Evolutionary conservation across 2,329 filamentous ascomycete genomes (phyloP), one percentile per base, ranked within the genome.

Genomic region (Beauveria sp.): DNA sequence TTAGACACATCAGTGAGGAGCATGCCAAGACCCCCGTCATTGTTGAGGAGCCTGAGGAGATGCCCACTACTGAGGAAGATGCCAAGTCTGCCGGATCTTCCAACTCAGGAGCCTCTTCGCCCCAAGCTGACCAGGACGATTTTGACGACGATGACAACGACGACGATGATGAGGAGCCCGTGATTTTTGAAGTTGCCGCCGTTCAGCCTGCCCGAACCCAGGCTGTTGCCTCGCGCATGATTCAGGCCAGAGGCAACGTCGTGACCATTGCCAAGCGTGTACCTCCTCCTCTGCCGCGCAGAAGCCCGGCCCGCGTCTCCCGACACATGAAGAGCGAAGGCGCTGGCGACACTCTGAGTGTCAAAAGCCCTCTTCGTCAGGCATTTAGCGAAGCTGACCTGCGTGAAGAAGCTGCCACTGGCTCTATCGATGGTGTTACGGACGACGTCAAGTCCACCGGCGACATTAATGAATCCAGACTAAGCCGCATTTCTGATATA

Each of bases 201-300:
- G 77, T 81, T 22, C 80, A 84, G 63, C 80, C 81, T 18, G 76
- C 84, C 18, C 69, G 71, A 46, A 79, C 81, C 7, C 82, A 85
- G 57, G 82, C 84, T 46, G 77, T 85, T 53, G 81, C 83, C 2
- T 85, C 88, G 2, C 84, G 88, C 59, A 81, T 85, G 60, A 85
- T 92, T 61, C 80, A 83, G 34, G 88, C 85, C 44, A 88, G 90
- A 69, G 90, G 91, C 26, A 88, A 88, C 55, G 79, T 97, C 55
- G 90, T 97, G 30, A 92, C 85, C 51, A 96, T 97, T 62, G 86
- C 90, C 14, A 96, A 93, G 75, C 84, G 91, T 41, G 75, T 87
- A 1, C 84, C 91, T 1, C 92, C 92, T 1, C 86, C 89, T 9
- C 81, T 96, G 14, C 92, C 92, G 1, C 81, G 84, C 3, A 81